Evolutionary conservation across 257 asterid genomes (phyloP).

Genomic region (Paraleonurus japonicus): DNA sequence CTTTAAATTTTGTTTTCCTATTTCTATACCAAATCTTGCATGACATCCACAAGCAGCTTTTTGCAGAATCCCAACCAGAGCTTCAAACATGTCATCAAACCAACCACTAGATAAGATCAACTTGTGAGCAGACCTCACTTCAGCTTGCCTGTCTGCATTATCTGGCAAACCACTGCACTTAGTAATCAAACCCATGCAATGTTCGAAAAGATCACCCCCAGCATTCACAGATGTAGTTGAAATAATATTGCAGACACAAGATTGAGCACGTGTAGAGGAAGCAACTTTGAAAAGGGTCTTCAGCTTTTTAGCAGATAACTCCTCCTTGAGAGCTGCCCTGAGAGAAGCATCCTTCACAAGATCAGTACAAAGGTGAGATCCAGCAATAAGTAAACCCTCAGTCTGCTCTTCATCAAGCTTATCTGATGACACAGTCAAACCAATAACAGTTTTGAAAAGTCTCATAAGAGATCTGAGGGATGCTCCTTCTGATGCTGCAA

Average conservation of each 20-base stretch:
- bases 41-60: slow-evolving; percentile 63
- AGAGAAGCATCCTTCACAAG: slow-evolving; percentile 55
- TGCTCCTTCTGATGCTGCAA: slow-evolving; percentile 73
- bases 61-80: slow-evolving; percentile 55
- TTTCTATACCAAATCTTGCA: slow-evolving; percentile 37
- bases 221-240: slow-evolving; percentile 54
- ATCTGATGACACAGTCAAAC: slow-evolving; percentile 46
- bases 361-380: slow-evolving; percentile 63
- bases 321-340: slow-evolving; percentile 52
- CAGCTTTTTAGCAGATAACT: slow-evolving; percentile 57
- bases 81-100: slow-evolving; percentile 78
- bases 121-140: slow-evolving; percentile 78
- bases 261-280: slow-evolving; percentile 66
- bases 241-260: slow-evolving; percentile 70
- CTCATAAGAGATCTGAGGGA: slow-evolving; percentile 59
- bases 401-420: slow-evolving; percentile 50
- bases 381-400: slow-evolving; percentile 71
- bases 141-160: slow-evolving; percentile 58
- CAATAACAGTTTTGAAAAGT: slow-evolving; percentile 58
- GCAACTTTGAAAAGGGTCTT: slow-evolving; percentile 71
- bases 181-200: slow-evolving; percentile 69
- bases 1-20: slow-evolving; percentile 30
- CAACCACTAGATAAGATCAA: slow-evolving; percentile 72
- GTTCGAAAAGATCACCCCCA: slow-evolving; percentile 55
- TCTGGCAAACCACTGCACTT: slow-evolving; percentile 51